Base-by-base conservation (phyloP, 768 basidiomycete genomes). In the Inosperma sp. region DNA sequence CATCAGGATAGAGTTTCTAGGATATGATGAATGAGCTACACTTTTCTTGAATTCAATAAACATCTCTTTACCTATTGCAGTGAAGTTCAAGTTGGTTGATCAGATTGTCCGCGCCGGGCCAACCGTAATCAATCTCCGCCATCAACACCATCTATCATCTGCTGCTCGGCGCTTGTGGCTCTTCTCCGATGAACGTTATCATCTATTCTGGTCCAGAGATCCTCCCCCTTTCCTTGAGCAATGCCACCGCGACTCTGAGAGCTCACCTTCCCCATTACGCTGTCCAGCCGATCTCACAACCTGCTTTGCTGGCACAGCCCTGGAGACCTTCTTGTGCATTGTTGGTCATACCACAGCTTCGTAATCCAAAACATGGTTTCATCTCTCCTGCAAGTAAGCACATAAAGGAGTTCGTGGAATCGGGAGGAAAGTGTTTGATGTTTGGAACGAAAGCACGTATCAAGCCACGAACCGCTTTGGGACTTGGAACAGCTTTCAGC, bases 171-270 rank as follows among this genome's bases (percentile, higher is more conserved):
- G n/a, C n/a, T n/a, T n/a, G n/a, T n/a, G n/a, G n/a, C n/a, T n/a
- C n/a, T n/a, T n/a, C n/a, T n/a, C n/a, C n/a, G n/a, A n/a, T 88
- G 83, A 81, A 89, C 66, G 83, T 90, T n/a, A 78, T 89, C 51
- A 74, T 88, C 46, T 87, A 86, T 64, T 66, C 79, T 44, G 84
- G 82, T 4, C 76, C 81, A 31, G 84, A 86, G 53, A 74, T 79
- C 7, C 65, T 78, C 8, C 71, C 73, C 33, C 62, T 72, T 26
- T 75, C 73, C 7, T 64, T 78, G 33, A 58, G 70, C 48, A 62
- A 76, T 56, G 65, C 79, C 6, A 55, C 81, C 21, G 52, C 69
- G 4, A 65, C 70, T 1, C 76, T 93, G 25, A 62, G 74, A 2
- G 59, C 87, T 23, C 80, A 95, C 16, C 61, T 75, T 12, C 84